Base-by-base conservation (phyloP, 2,329 filamentous ascomycete species). In the Cladosporium phlei region DNA sequence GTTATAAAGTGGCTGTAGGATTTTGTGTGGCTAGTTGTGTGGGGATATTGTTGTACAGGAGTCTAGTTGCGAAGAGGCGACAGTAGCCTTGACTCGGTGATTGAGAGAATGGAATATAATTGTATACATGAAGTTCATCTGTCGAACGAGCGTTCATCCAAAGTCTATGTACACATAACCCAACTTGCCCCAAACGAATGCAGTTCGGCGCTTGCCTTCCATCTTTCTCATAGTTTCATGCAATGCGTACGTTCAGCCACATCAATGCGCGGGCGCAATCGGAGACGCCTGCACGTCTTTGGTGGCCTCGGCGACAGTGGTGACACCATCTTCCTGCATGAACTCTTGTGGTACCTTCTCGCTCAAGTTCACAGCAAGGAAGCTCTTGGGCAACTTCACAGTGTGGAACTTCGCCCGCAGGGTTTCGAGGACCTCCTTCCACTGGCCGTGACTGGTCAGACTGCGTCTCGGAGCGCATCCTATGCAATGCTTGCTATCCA, bases 381-480 rank as follows among this genome's bases (percentile, higher is more conserved):
- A 76, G 12, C 67, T 70, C 57, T 72, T 75, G 17, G 73, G 73
- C 16, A 76, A 59, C 57, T 74, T 75, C 38, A 76, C 73, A 24
- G 89, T 89, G 62, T 95, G 87, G 63, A 98, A 97, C 61, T 95
- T 97, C 39, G 87, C 91, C 55, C 90, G 82, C 53, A 98, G 72
- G 2, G 90, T 97, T 69, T 95, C 90, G 56, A 98, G 87, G n/a
- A 98, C 87, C 59, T 91, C 81, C 69, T 94, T 91, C 91, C 93
- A 98, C 66, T 98, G 88, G 28, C 83, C 82, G 68, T 98, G 94
- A 2, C 87, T 80, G 3, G 91, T 97, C 59, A 98, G 71, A 62
- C 88, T 94, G 52, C 93, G 78, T 53, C 90, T 77, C n/a, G 88
- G 89, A 5, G 91, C 88, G 64, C 87, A 95, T 30, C 91, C 90